Evolutionary conservation across 2,329 filamentous ascomycete species (phyloP).

Genomic region (Pezizomycotina sp.): DNA sequence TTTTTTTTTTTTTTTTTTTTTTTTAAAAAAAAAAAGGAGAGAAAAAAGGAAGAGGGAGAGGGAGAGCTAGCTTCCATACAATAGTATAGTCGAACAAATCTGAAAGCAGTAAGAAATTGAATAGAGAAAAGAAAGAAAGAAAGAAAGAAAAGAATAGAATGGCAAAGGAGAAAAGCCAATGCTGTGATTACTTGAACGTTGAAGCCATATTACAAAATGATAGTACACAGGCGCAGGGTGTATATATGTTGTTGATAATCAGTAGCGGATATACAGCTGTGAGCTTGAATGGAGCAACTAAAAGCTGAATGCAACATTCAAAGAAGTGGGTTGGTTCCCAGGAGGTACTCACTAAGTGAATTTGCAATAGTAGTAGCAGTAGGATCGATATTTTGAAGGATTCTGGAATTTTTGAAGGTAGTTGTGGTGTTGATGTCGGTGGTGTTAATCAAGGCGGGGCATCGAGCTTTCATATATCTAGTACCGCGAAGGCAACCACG

Average conservation of each 20-base stretch:
- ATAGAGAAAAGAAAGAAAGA: conserved; percentile 5
- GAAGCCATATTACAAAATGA: background rate
- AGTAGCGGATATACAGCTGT: background rate
- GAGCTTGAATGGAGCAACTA: background rate
- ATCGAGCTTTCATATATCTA: no score
- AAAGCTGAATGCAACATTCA: background rate
- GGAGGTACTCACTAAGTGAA: no score
- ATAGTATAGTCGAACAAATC: background rate
- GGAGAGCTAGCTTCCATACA: conserved; percentile 2
- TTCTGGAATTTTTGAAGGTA: no score
- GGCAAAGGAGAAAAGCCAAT: background rate
- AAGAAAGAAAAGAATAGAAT: background rate
- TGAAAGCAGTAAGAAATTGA: conserved; percentile 8
- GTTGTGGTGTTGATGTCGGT: no score
- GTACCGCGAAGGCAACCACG: no score
- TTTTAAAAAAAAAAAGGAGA: conserved; percentile 10
- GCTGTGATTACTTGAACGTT: conserved; percentile 7
- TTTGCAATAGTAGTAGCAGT: no score
- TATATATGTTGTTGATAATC: background rate
- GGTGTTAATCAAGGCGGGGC: no score
- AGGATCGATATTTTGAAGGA: no score
- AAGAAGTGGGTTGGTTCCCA: background rate
- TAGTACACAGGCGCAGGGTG: background rate
- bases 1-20: no score
- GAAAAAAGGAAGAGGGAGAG: conserved; percentile 7